phyloP scores from a whole-genome alignment of 495 filamentous ascomycete species.

The Opeltia flavorubescens region DNA sequence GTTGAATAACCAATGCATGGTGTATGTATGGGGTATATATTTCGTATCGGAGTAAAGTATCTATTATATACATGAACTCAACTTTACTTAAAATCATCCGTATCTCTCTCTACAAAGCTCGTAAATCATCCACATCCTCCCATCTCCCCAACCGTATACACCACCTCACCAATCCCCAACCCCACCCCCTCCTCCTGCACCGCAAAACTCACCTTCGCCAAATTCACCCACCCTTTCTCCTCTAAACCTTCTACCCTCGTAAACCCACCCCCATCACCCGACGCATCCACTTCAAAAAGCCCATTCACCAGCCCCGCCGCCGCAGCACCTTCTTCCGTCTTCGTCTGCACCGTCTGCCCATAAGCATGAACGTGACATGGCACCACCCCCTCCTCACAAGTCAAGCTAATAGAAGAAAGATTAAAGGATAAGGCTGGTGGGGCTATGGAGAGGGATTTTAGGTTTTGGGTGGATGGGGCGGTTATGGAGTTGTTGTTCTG shows the following conservation, averaged over 20 bases:
- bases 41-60: too few species aligned
- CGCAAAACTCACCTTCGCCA: constrained; percentile 1
- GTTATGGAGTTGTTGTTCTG: background rate
- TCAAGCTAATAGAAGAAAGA: constrained; percentile 1
- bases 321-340: background rate
- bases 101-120: too few species aligned
- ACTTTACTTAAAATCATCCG: too few species aligned
- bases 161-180: constrained; percentile 2
- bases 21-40: too few species aligned
- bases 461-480: background rate
- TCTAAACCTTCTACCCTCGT: background rate
- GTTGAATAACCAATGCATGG: too few species aligned
- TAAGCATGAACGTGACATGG: background rate
- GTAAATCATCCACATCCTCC: background rate
- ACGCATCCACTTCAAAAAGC: background rate
- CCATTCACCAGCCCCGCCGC: background rate
- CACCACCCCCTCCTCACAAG: background rate
- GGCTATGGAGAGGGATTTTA: constrained; percentile 6
- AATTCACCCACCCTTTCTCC: background rate
- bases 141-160: background rate
- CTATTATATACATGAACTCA: too few species aligned
- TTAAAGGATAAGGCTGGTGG: constrained; percentile 1
- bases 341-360: background rate
- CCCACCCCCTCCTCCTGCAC: constrained; percentile 1
- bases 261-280: background rate